Base-by-base conservation (phyloP, 805 yeast genomes). In the Starmerella khaoyaiensis region DNA sequence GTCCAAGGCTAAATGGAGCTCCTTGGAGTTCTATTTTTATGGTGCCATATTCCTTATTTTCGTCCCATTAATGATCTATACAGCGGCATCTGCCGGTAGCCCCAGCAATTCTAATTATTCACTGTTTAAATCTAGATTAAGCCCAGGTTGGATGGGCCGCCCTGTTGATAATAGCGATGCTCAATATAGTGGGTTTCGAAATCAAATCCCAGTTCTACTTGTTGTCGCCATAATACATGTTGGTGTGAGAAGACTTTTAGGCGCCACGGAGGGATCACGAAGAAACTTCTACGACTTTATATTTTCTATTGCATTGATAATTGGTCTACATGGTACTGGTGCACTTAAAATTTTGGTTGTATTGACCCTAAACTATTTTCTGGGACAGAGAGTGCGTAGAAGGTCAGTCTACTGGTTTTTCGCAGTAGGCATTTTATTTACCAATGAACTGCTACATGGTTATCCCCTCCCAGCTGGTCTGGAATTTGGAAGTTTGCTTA, bases 81-180 rank as follows among this genome's bases (percentile, higher is more conserved):
- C 90, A 0, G 94, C 90, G 2, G 69, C 79, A 69, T 77, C 72
- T 15, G 53, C 41, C 9, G 45, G 57, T 77, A 75, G 46, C 62
- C 73, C 48, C 7, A 19, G 41, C 2, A 82, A 80, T 50, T 76
- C 79, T 9, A 21, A 83, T 53, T 87, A 77, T 53, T 66, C 68
- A 15, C 62, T 63, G 34, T 83, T 69, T 52, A 68, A 69, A 46
- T 68, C 71, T 34, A 60, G 76, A 26, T 62, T 87, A 35, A 66
- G 77, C 21, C 64, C 72, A 5, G 97, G 98, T 4, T 87, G 97
- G 97, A 61, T 78, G 54, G 95, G 94, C 7, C 62, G 94, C 19
- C 79, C 48, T 9, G 52, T 58, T 31, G 98, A 90, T 57, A 86
- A 87, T 55, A 79, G 94, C 4, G 99, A 90, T 55, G 64, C 67